Evolutionary conservation across 2,329 filamentous ascomycete genomes (phyloP), one percentile per base, ranked within the genome.

Genomic region (Anthostomella pinea): DNA sequence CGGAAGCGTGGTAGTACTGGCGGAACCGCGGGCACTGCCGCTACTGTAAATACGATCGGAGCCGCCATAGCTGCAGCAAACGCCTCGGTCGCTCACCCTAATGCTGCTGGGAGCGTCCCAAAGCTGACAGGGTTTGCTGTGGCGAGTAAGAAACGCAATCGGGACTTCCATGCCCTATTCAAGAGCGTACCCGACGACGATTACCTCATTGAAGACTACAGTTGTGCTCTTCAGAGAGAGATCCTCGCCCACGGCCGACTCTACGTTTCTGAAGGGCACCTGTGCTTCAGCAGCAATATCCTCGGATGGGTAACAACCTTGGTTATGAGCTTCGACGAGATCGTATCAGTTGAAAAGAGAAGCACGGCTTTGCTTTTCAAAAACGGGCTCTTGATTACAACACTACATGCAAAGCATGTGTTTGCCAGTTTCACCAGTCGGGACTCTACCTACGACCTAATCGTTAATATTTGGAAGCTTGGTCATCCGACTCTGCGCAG

Each of bases 201-300:
- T 62, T 96, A 95, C 58, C 74, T 98, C 17, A 97, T 98, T 48
- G 93, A 98, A 59, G 93, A 98, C 62, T 98, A 97, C 63, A 96
- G 93, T 62, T 96, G 93, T 60, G 93, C 93, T 4, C 64, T 98
- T 41, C 93, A 98, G 63, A 81, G 90, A 49, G 94, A 98, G 58
- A 98, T 98, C 43, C 77, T 98, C 22, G 81, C 95, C 6, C 93
- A 96, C 51, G 93, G 93, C 5, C 79, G 93, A 25, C 75, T 98
- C 10, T 98, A 98, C 57, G 87, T 98, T 26, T 97, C 93, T 0
- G 93, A 98, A 66, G 90, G 91, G 8, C 91, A 98, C 59, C 80
- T 98, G 30, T 98, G 93, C 69, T 98, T 98, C 65, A 96, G 90
- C 56, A 97, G 93, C 70, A 98, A 98, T 59, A 98, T 98, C 49